These are phyloP conservation scores for Agrostemma githago DNA, from an alignment of 148 eudicot genomes.

Conservation along the genomic window DNA sequence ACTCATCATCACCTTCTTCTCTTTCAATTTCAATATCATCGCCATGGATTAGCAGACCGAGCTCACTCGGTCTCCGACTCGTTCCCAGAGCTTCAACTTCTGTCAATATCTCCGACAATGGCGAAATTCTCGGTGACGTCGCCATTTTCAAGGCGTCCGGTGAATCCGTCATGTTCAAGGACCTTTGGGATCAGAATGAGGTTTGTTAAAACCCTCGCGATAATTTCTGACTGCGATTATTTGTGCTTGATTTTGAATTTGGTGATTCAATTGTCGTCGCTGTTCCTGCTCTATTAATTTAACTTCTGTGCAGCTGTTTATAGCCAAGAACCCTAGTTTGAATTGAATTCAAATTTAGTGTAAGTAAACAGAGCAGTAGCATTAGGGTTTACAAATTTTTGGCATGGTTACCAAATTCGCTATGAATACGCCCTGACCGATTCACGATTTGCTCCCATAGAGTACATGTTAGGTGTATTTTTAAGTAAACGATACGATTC, in stretches of 20 bases:
- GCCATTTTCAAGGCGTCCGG: conserved; percentile 63
- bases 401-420: too few relatives aligned
- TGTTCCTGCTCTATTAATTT: neutral
- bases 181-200: conserved; percentile 85
- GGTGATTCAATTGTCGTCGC: neutral
- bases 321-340: neutral
- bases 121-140: conserved; percentile 50
- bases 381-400: too few relatives aligned
- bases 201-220: conserved; percentile 21
- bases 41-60: neutral
- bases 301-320: too few relatives aligned
- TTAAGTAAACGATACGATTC: too few relatives aligned
- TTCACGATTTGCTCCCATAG: too few relatives aligned
- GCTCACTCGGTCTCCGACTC: conserved; percentile 21
- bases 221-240: neutral
- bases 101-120: conserved; percentile 20
- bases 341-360: neutral
- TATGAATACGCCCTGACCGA: too few relatives aligned
- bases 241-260: neutral
- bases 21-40: conserved; percentile 18
- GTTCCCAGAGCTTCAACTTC: conserved; percentile 36
- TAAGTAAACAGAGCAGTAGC: neutral
- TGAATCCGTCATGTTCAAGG: conserved; percentile 54
- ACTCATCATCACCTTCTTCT: neutral
- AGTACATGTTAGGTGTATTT: too few relatives aligned